These are phyloP conservation scores for Phytophthora syringae DNA, from an alignment of 352 stramenopile genomes.

Conservation along the genomic window DNA sequence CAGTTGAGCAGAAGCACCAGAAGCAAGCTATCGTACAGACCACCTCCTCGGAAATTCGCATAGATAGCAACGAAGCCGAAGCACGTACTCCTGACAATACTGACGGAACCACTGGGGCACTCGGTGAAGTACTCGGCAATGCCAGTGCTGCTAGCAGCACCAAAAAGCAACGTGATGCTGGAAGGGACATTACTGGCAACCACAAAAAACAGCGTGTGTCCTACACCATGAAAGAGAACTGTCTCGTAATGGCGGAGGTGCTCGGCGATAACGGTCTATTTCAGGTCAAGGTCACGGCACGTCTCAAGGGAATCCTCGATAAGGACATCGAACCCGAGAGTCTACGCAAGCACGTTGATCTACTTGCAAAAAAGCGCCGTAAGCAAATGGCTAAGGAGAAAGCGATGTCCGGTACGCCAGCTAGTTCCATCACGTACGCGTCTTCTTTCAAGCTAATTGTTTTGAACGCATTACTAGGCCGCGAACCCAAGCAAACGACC, in stretches of 20 bases:
- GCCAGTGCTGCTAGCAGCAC: too few species aligned
- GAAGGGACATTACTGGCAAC: background rate
- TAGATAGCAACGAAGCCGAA: too few species aligned
- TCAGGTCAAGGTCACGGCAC: slow-evolving; percentile 2
- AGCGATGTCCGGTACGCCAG: background rate
- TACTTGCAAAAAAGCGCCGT: background rate
- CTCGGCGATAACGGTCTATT: background rate
- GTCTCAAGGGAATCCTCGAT: background rate
- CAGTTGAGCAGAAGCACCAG: too few species aligned
- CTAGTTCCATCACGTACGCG: background rate
- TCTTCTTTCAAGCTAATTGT: too few species aligned
- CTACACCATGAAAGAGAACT: background rate
- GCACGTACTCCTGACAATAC: too few species aligned
- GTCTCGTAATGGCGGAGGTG: background rate
- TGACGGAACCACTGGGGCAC: too few species aligned
- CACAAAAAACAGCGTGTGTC: background rate
- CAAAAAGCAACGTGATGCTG: background rate
- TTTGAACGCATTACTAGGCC: background rate
- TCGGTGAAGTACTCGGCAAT: too few species aligned
- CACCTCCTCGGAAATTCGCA: too few species aligned
- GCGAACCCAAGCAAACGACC: background rate
- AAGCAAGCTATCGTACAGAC: too few species aligned
- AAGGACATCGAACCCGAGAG: slow-evolving; percentile 4
- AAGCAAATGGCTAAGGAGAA: background rate
- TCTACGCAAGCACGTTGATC: slow-evolving; percentile 4